These are phyloP conservation scores for Barbatosphaeria neglecta DNA, from an alignment of 495 filamentous ascomycete genomes.

Conservation along the genomic window DNA sequence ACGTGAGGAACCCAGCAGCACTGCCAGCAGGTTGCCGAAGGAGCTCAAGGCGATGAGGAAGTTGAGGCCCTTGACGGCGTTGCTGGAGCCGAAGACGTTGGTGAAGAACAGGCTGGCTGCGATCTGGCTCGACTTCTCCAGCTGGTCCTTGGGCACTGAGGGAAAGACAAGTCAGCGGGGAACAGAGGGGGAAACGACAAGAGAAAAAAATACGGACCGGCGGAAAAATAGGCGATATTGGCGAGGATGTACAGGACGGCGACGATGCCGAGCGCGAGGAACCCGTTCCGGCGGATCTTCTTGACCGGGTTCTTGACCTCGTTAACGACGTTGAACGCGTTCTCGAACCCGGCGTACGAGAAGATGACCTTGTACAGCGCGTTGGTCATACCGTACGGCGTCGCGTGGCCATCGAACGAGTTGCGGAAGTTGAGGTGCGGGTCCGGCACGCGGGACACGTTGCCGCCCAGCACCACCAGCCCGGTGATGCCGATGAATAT, in stretches of 20 bases:
- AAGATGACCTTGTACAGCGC: slow-evolving; percentile 54
- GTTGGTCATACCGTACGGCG: slow-evolving; percentile 40
- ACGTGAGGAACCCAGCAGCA: slow-evolving; percentile 45
- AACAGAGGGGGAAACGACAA: slow-evolving; percentile 5
- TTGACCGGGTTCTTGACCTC: slow-evolving; percentile 56
- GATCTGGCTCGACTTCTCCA: slow-evolving; percentile 39
- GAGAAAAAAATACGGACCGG: slow-evolving; percentile 43
- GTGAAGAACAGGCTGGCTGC: slow-evolving; percentile 50
- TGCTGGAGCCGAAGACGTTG: slow-evolving; percentile 42
- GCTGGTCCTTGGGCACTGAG: slow-evolving; percentile 38
- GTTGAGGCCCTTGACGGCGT: slow-evolving; percentile 42
- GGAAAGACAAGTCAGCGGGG: slow-evolving; percentile 1
- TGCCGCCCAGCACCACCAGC: slow-evolving; percentile 48
- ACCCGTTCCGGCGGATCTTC: slow-evolving; percentile 39
- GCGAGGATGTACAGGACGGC: slow-evolving; percentile 46
- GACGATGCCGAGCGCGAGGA: slow-evolving; percentile 37
- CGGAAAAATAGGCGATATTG: slow-evolving; percentile 53
- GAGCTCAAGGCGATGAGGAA: slow-evolving; percentile 51
- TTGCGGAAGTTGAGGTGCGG: slow-evolving; percentile 47
- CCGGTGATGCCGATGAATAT: slow-evolving; percentile 49
- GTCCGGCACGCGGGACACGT: slow-evolving; percentile 39
- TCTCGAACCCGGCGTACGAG: slow-evolving; percentile 49
- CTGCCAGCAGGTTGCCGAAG: slow-evolving; percentile 52
- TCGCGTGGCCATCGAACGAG: slow-evolving; percentile 39
- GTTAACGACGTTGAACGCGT: slow-evolving; percentile 55